phyloP scores from a whole-genome alignment of 768 basidiomycete species.

The Hericium alpestre region DNA sequence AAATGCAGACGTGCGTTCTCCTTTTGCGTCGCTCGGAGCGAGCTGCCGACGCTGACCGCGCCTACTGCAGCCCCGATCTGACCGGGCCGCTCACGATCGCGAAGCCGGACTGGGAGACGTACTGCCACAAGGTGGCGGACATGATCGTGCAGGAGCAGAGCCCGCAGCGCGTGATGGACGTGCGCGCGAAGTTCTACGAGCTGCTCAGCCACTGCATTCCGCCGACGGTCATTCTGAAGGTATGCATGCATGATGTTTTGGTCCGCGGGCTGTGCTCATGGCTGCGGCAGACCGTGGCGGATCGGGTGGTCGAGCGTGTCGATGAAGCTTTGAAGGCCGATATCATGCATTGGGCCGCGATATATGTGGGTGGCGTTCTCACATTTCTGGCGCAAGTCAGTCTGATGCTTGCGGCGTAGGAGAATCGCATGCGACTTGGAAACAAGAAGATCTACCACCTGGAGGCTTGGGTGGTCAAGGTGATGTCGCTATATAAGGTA shows the following conservation, averaged over 20 bases:
- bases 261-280: background rate
- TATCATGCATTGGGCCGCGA: slow-evolving; percentile 96
- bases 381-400: too few relatives aligned
- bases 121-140: slow-evolving; percentile 86
- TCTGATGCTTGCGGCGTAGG: slow-evolving; percentile 33
- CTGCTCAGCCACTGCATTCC: slow-evolving; percentile 95
- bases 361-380: slow-evolving; percentile 55
- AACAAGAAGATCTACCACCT: slow-evolving; percentile 93
- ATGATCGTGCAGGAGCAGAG: slow-evolving; percentile 83
- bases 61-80: slow-evolving; percentile 58
- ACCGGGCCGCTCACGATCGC: slow-evolving; percentile 72
- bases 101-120: slow-evolving; percentile 99
- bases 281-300: slow-evolving; percentile 69
- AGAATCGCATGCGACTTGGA: slow-evolving; percentile 91
- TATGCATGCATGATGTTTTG: slow-evolving; percentile 21
- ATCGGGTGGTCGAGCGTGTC: slow-evolving; percentile 74
- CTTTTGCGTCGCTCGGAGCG: background rate
- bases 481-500: slow-evolving; percentile 88
- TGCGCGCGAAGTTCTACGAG: slow-evolving; percentile 89
- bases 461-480: slow-evolving; percentile 94
- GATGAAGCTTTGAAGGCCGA: slow-evolving; percentile 88
- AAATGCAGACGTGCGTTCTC: slow-evolving; percentile 81
- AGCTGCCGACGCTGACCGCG: background rate
- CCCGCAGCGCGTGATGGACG: slow-evolving; percentile 82
- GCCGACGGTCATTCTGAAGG: slow-evolving; percentile 84